These are phyloP conservation scores for Cordyceps militaris DNA, from an alignment of 2,329 filamentous ascomycete species.

Conservation along the genomic window DNA sequence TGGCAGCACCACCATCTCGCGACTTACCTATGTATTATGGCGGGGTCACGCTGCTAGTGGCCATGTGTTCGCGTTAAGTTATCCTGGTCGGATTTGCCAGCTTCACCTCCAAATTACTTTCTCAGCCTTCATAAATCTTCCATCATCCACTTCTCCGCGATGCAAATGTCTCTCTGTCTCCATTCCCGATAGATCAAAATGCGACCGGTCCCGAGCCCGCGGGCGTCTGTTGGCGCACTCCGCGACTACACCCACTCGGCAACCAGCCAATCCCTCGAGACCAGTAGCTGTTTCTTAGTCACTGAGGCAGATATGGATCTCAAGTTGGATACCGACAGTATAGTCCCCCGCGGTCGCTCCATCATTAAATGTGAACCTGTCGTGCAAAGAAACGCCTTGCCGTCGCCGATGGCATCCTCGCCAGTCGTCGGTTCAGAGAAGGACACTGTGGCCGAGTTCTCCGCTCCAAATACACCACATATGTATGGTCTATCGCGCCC, in stretches of 20 bases:
- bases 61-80: background rate
- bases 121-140: background rate
- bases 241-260: background rate
- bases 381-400: background rate
- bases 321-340: background rate
- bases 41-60: constrained; percentile 4
- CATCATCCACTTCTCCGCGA: background rate
- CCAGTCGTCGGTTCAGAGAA: background rate
- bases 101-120: background rate
- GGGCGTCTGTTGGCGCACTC: background rate
- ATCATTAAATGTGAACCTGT: background rate
- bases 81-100: background rate
- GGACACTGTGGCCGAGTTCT: constrained; percentile 14
- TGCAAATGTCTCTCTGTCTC: background rate
- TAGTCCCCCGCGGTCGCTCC: background rate
- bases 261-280: constrained; percentile 13
- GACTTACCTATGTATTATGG: background rate
- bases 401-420: constrained; percentile 8
- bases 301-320: constrained; percentile 27
- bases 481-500: constrained; percentile 22
- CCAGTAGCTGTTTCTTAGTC: constrained; percentile 30
- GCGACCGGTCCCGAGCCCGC: constrained; percentile 15
- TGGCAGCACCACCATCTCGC: constrained; percentile 6
- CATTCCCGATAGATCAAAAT: constrained; percentile 11
- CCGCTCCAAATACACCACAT: constrained; percentile 23